phyloP scores from a whole-genome alignment of 768 basidiomycete genomes.

The Termitomyces sp. region DNA sequence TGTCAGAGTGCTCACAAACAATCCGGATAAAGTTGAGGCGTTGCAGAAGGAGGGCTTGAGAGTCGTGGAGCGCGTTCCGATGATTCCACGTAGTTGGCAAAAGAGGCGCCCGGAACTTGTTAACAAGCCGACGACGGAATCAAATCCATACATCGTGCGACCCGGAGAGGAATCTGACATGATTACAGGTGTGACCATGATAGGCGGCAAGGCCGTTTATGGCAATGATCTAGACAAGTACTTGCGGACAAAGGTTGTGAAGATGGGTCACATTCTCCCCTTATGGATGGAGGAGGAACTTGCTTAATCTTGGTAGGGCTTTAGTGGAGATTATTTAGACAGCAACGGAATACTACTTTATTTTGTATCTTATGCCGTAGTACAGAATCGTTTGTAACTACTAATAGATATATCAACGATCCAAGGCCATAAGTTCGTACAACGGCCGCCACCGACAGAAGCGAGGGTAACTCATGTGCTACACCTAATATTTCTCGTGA shows the following conservation, averaged over 20 bases:
- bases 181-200: conserved; percentile 66
- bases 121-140: conserved; percentile 14
- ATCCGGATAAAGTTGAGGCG: conserved; percentile 94
- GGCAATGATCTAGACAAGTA: conserved; percentile 93
- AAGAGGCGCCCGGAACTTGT: conserved; percentile 28
- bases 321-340: background rate
- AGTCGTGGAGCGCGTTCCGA: conserved; percentile 82
- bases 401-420: background rate
- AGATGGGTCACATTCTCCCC: conserved; percentile 94
- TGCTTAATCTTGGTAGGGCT: conserved; percentile 12
- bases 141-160: conserved; percentile 14
- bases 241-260: conserved; percentile 89
- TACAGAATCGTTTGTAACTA: background rate
- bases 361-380: conserved; percentile 3
- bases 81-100: conserved; percentile 93
- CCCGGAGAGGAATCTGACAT: conserved; percentile 31
- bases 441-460: no score
- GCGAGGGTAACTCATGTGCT: no score
- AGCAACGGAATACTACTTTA: background rate
- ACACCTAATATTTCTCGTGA: no score
- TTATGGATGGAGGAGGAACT: conserved; percentile 39
- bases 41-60: conserved; percentile 77
- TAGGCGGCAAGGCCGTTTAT: conserved; percentile 70
- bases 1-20: conserved; percentile 88
- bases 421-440: no score